Percentiles rank a stretch among this genome's conserved stretches.
phyloP scores from a whole-genome alignment of 2,329 filamentous ascomycete species.

The Scedosporium boydii region DNA sequence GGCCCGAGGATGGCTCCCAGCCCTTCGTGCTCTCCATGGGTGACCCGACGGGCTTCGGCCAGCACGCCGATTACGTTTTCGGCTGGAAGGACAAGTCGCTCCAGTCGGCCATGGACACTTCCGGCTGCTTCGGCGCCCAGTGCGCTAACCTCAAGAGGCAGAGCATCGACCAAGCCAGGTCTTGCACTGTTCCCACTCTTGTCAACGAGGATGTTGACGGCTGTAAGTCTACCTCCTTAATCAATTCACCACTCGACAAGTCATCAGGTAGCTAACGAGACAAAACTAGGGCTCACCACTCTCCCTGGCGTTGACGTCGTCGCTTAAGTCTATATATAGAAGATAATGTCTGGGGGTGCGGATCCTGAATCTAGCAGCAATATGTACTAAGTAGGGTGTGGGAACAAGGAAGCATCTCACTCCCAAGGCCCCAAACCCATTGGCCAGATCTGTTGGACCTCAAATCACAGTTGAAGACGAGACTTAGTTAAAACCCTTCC shows the following conservation, averaged over 20 bases:
- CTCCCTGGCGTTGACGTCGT: not conserved
- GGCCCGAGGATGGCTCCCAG: conserved; percentile 6
- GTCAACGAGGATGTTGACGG: conserved; percentile 38
- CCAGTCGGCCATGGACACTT: conserved; percentile 31
- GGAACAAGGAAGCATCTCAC: not conserved
- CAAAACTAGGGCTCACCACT: not conserved
- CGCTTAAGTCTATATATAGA: not conserved
- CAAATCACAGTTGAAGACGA: not conserved
- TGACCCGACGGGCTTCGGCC: conserved; percentile 4
- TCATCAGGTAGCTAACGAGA: not conserved
- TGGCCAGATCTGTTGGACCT: not conserved
- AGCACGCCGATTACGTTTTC: conserved; percentile 7
- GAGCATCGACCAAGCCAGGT: not conserved
- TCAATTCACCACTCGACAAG: not conserved
- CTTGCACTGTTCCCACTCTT: conserved; percentile 24
- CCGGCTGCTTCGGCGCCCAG: conserved; percentile 28
- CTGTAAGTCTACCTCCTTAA: conserved; percentile 15
- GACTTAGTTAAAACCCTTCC: not conserved
- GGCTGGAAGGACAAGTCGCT: conserved; percentile 7
- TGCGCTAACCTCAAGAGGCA: conserved; percentile 1
- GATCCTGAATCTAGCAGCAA: not conserved
- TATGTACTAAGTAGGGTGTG: conserved; percentile 1
- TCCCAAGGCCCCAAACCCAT: not conserved
- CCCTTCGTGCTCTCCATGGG: conserved; percentile 6
- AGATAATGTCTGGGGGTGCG: not conserved